phyloP scores from a whole-genome alignment of 352 stramenopile species.

The Globisporangium sylvaticum region DNA sequence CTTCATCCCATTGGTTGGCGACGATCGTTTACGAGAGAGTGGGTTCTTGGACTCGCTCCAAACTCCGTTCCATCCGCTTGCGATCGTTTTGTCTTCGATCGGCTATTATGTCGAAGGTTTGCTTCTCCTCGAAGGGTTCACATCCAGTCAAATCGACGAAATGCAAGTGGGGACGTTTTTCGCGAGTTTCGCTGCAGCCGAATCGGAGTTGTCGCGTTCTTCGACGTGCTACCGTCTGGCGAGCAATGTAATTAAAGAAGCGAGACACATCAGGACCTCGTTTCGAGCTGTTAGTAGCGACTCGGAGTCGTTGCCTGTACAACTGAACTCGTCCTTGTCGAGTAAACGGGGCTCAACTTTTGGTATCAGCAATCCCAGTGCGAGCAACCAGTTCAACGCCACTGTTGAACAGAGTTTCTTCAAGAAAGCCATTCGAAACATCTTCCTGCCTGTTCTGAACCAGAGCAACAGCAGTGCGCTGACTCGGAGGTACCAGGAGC shows the following conservation, averaged over 20 bases:
- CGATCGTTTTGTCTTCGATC: slow-evolving; percentile 21
- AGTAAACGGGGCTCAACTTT: not conserved
- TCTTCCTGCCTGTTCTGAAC: not conserved
- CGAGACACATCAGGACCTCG: not conserved
- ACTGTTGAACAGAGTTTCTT: slow-evolving; percentile 14
- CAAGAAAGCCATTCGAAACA: slow-evolving; percentile 5
- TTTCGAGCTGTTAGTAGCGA: slow-evolving; percentile 1
- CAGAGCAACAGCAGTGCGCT: slow-evolving; percentile 1
- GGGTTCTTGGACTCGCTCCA: slow-evolving; percentile 24
- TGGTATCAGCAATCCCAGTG: not conserved
- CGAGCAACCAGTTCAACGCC: not conserved
- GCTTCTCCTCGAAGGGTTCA: slow-evolving; percentile 30
- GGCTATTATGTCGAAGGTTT: slow-evolving; percentile 25
- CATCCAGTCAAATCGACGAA: slow-evolving; percentile 8
- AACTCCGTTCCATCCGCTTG: slow-evolving; percentile 29
- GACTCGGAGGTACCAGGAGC: not conserved
- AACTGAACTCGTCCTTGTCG: not conserved
- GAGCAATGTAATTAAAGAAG: slow-evolving; percentile 5
- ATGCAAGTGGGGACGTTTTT: slow-evolving; percentile 23
- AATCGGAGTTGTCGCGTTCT: not conserved
- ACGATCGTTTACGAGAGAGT: slow-evolving; percentile 10
- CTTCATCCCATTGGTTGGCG: slow-evolving; percentile 23
- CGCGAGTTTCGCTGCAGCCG: slow-evolving; percentile 16
- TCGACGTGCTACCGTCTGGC: not conserved
- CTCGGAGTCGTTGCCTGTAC: not conserved